Evolutionary conservation across 192 early-diverging fungal species (phyloP).

Genomic region (Diversispora epigaea): DNA sequence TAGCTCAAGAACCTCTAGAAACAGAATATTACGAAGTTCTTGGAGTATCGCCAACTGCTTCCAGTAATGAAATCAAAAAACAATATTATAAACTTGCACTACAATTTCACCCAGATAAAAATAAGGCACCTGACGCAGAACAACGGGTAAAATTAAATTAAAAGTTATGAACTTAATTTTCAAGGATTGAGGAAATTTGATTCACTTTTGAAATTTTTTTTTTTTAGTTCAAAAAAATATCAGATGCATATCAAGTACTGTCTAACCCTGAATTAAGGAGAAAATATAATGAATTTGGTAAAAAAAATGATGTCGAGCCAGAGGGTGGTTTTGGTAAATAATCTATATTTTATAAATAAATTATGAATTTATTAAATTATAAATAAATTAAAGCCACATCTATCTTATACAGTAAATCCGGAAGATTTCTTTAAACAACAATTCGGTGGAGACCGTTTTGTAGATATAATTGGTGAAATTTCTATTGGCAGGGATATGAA

Average conservation of each 20-base stretch:
- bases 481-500: slow-evolving; percentile 92
- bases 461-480: slow-evolving; percentile 97
- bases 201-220: not conserved
- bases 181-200: too few species aligned
- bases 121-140: slow-evolving; percentile 65
- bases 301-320: slow-evolving; percentile 53
- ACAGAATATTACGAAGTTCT: slow-evolving; percentile 91
- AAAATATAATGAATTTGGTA: slow-evolving; percentile 85
- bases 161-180: too few species aligned
- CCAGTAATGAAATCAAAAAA: slow-evolving; percentile 87
- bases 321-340: slow-evolving; percentile 64
- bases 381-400: not conserved
- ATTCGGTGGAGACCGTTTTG: slow-evolving; percentile 97
- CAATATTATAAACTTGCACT: slow-evolving; percentile 84
- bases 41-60: slow-evolving; percentile 71
- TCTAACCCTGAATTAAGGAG: slow-evolving; percentile 87
- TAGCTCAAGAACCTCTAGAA: slow-evolving; percentile 74
- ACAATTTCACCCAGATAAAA: slow-evolving; percentile 92
- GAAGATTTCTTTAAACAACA: slow-evolving; percentile 93
- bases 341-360: not conserved
- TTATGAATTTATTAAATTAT: not conserved
- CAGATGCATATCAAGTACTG: slow-evolving; percentile 95
- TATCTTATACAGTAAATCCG: slow-evolving; percentile 71
- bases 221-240: slow-evolving; percentile 85
- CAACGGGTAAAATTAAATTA: slow-evolving; percentile 50